Evolutionary conservation across 176 grass and related monocot genomes (phyloP).

Genomic region (Oryza glumipatula): DNA sequence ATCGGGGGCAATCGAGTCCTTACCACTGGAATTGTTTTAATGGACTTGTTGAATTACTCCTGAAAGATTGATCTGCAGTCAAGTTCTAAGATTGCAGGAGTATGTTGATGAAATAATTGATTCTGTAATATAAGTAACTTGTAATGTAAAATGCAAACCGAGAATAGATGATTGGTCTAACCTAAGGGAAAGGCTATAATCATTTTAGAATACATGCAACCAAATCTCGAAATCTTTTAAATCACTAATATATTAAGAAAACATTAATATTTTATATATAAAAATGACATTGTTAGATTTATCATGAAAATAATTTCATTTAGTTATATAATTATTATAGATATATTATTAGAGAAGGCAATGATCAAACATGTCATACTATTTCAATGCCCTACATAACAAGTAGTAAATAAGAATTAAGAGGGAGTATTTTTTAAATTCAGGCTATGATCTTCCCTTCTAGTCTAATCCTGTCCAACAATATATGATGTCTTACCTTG

Average conservation of each 20-base stretch:
- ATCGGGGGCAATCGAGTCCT: neutral
- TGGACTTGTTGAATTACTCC: neutral
- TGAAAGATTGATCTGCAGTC: neutral
- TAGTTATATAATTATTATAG: neutral
- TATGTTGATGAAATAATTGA: neutral
- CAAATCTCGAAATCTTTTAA: neutral
- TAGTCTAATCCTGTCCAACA: conserved; percentile 36
- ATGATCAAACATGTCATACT: neutral
- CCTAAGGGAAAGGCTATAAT: neutral
- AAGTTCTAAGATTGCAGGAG: neutral
- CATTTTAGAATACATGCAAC: neutral
- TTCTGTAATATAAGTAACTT: neutral
- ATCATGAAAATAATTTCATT: neutral
- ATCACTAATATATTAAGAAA: neutral
- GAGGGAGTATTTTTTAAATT: neutral
- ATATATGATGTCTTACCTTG: conserved; percentile 34
- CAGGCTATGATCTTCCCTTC: conserved; percentile 27
- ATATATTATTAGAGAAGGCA: neutral
- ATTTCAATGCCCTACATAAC: neutral
- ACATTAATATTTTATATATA: neutral
- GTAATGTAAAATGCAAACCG: neutral
- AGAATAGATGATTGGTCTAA: neutral
- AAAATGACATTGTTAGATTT: neutral
- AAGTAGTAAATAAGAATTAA: neutral
- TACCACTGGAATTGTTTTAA: neutral